Evolutionary conservation across 1,284 basidiomycete genomes (phyloP).

Genomic region (Agroathelia rolfsii): DNA sequence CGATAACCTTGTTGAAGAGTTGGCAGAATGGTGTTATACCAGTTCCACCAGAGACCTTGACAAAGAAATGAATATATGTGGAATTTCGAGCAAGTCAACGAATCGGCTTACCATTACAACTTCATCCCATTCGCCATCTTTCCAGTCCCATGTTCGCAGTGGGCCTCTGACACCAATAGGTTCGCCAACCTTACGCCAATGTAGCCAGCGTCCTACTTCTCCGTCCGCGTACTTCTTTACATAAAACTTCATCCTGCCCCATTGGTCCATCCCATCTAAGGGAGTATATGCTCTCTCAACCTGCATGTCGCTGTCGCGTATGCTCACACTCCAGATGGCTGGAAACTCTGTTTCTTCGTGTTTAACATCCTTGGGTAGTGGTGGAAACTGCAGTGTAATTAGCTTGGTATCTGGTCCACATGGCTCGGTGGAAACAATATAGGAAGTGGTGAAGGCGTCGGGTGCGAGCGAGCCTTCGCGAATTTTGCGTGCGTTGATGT

Average conservation of each 20-base stretch:
- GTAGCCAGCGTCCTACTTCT: constrained; percentile 76
- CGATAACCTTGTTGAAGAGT: constrained; percentile 38
- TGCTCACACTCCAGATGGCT: constrained; percentile 67
- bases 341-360: constrained; percentile 14
- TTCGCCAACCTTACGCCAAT: constrained; percentile 59
- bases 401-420: constrained; percentile 49
- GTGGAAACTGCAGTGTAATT: constrained; percentile 48
- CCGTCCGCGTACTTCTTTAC: constrained; percentile 71
- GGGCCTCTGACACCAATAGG: constrained; percentile 71
- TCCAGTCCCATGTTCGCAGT: constrained; percentile 61
- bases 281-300: constrained; percentile 84
- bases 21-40: constrained; percentile 78
- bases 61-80: constrained; percentile 5
- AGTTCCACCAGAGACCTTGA: constrained; percentile 74
- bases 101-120: constrained; percentile 55
- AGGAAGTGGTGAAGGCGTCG: constrained; percentile 60
- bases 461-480: constrained; percentile 17
- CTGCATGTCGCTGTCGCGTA: constrained; percentile 83
- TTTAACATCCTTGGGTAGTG: constrained; percentile 18
- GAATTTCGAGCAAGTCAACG: too few species aligned
- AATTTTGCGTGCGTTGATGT: too few species aligned
- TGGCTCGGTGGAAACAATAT: constrained; percentile 40
- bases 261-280: constrained; percentile 52
- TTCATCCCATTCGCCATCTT: constrained; percentile 58
- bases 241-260: constrained; percentile 63